Base-by-base conservation (phyloP, 2,329 filamentous ascomycete species). In the Fusarium globosum region DNA sequence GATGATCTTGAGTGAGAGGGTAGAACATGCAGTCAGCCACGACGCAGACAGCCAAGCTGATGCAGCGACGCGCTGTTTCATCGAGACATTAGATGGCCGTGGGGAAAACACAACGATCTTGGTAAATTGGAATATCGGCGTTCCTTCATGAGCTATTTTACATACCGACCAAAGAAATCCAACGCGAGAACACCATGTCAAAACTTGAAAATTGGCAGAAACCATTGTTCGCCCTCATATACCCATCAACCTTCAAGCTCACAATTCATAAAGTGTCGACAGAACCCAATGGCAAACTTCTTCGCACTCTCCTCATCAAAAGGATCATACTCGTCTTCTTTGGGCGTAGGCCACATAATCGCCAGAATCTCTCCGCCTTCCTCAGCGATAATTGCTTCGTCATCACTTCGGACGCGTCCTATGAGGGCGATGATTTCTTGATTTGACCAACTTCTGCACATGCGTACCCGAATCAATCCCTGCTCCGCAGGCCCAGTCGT, bases 371-470 rank as follows among this genome's bases (percentile, higher is more conserved):
- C 67, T 23, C 67, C 71, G 4, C 71, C 71, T 33, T 73, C 39
- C 15, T 67, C 48, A 3, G 49, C 56, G 10, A 55, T 41, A 15
- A 36, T 23, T 7, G 55, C 56, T 4, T 46, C 48, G 9, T 57
- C 48, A 8, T 70, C 55, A 2, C 49, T 35, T 10, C 45, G 26
- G 1, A 72, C 58, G 13, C 56, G 62, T 4, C 61, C 71, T 14
- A 58, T 71, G 1, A 73, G 53, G 2, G 55, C 53, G 8, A 74
- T 28, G 0, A 58, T 55, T 35, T 73, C 71, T 3, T 28, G 38
- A 5, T n/a, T 35, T 3, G 45, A n/a, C 71, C 71, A 73, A 10
- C 71, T 73, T 36, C 71, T 63, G 15, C 62, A 74, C 12, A 74
- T 39, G 8, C 57, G 68, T 4, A 74, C 52, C 0, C 42, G 42